phyloP scores from a whole-genome alignment of 2,329 filamentous ascomycete genomes.

The Aureobasidium sp. region DNA sequence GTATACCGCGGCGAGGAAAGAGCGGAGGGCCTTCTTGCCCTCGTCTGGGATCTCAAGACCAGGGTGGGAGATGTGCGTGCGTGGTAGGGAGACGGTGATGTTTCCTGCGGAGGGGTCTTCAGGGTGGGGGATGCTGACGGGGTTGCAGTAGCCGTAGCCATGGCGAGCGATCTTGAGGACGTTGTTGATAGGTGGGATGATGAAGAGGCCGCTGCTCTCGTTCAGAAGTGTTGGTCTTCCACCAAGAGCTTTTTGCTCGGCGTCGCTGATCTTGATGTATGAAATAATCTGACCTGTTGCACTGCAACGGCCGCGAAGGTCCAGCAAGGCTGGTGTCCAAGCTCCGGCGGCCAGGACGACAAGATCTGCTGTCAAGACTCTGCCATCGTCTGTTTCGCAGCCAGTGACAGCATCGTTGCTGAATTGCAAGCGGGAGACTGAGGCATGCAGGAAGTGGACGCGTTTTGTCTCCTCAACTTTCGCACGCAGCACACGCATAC shows the following conservation, averaged over 20 bases:
- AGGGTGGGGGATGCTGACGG: conserved; percentile 35
- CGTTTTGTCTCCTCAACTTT: conserved; percentile 46
- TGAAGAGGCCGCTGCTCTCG: conserved; percentile 61
- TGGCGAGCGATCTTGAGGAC: conserved; percentile 43
- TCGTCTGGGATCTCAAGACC: conserved; percentile 48
- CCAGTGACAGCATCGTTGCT: conserved; percentile 40
- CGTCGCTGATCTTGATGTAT: conserved; percentile 64
- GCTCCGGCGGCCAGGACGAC: conserved; percentile 78
- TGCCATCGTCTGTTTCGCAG: conserved; percentile 44
- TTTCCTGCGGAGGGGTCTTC: conserved; percentile 25
- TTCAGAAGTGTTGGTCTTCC: conserved; percentile 66
- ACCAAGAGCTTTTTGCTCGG: conserved; percentile 58
- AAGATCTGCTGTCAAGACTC: conserved; percentile 54
- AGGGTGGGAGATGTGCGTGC: conserved; percentile 36
- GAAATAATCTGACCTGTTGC: conserved; percentile 76
- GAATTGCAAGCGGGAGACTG: conserved; percentile 38
- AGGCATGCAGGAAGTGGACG: conserved; percentile 40
- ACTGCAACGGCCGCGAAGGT: conserved; percentile 65
- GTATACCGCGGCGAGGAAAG: conserved; percentile 49
- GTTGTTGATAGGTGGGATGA: conserved; percentile 54
- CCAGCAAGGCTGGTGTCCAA: conserved; percentile 72
- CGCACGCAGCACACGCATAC: conserved; percentile 55
- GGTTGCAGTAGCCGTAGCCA: conserved; percentile 42
- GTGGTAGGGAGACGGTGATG: conserved; percentile 41
- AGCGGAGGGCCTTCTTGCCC: conserved; percentile 52